A percentile compares a stretch with the other conserved stretches of the same genome.
Conservation (phyloP, 139 green algal species). For the Parachlorella kessleri region DNA sequence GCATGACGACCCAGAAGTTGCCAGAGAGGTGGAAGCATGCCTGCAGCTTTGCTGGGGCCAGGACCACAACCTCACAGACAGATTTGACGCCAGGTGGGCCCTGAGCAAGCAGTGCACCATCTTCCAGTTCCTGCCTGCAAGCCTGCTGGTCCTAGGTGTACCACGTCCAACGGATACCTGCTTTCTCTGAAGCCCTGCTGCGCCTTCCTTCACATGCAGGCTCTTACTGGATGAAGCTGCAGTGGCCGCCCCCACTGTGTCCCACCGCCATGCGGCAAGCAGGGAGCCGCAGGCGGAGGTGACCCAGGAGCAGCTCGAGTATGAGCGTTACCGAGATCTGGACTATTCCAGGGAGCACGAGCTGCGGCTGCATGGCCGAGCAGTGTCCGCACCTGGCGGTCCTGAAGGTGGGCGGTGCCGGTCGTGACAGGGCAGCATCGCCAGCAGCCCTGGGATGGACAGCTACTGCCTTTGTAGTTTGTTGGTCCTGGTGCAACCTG, state of each 20-base stretch:
- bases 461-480: constrained; percentile 8
- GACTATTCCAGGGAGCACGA: constrained; percentile 1
- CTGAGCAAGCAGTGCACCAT: not conserved
- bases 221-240: not conserved
- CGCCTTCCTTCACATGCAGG: not conserved
- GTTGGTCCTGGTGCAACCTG: not conserved
- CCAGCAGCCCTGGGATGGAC: constrained; percentile 23
- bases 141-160: no score
- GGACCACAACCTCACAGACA: not conserved
- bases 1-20: not conserved
- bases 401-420: no score
- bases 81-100: not conserved
- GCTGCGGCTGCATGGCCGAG: not conserved
- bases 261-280: not conserved
- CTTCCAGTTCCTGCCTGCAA: not conserved
- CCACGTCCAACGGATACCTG: not conserved
- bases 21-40: not conserved
- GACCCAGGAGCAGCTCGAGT: constrained; percentile 12
- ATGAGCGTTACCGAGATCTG: constrained; percentile 38
- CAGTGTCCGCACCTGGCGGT: not conserved
- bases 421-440: not conserved
- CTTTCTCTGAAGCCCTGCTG: not conserved
- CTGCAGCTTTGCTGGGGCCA: not conserved
- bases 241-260: not conserved
- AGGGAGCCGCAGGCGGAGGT: not conserved